These are phyloP conservation scores for Stereum hirsutum DNA, from an alignment of 1,284 basidiomycete genomes.

Conservation along the genomic window DNA sequence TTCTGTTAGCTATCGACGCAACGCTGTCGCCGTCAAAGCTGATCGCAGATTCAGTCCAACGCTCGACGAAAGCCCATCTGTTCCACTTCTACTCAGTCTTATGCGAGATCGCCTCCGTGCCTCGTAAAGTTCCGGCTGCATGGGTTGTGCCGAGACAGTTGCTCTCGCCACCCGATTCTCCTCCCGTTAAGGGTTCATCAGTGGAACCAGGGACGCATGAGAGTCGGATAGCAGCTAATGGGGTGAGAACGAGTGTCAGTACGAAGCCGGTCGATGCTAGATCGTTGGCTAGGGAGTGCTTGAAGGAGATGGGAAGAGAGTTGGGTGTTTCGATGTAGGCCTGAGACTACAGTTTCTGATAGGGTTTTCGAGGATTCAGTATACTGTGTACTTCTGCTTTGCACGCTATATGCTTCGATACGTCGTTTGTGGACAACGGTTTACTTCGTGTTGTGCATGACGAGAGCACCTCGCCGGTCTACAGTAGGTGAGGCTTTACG, in stretches of 20 bases:
- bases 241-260: slow-evolving; percentile 21
- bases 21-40: slow-evolving; percentile 36
- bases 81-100: slow-evolving; percentile 79
- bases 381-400: background rate
- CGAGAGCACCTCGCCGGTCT: background rate
- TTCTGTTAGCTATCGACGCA: slow-evolving; percentile 31
- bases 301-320: slow-evolving; percentile 67
- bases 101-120: slow-evolving; percentile 68
- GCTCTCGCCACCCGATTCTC: slow-evolving; percentile 5
- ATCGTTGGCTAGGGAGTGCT: slow-evolving; percentile 56
- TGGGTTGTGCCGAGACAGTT: slow-evolving; percentile 34
- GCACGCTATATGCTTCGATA: background rate
- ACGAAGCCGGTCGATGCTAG: slow-evolving; percentile 56
- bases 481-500: background rate
- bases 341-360: background rate
- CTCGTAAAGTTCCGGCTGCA: slow-evolving; percentile 55
- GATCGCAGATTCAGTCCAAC: slow-evolving; percentile 58
- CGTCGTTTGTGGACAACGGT: background rate
- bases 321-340: slow-evolving; percentile 36
- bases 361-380: background rate
- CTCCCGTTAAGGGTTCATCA: background rate
- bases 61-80: slow-evolving; percentile 70
- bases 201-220: background rate
- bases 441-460: background rate
- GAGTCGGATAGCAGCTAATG: slow-evolving; percentile 15